These are phyloP conservation scores for Sarocladium kiliense DNA, from an alignment of 2,329 filamentous ascomycete genomes.

Conservation along the genomic window DNA sequence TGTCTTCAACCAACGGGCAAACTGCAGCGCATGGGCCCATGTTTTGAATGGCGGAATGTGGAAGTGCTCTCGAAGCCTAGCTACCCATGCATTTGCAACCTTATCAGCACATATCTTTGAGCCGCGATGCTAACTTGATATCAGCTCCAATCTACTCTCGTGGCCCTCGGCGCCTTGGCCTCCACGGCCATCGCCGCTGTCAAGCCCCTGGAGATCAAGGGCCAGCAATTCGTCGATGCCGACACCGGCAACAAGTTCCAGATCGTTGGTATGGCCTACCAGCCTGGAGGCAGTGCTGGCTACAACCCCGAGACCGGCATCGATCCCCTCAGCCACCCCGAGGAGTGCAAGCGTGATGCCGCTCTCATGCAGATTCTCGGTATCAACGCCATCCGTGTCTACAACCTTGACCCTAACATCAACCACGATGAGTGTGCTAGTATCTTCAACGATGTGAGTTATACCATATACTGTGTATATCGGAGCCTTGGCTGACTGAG, in stretches of 20 bases:
- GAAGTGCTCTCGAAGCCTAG: too few species aligned
- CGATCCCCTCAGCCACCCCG: constrained; percentile 56
- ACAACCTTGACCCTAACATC: constrained; percentile 60
- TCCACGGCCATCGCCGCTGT: constrained; percentile 50
- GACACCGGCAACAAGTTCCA: constrained; percentile 56
- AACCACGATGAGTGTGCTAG: constrained; percentile 64
- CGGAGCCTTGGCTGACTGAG: neutral
- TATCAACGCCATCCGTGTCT: constrained; percentile 64
- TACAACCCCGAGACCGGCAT: constrained; percentile 49
- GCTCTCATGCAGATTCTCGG: constrained; percentile 61
- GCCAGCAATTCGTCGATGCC: constrained; percentile 56
- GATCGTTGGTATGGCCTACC: constrained; percentile 64
- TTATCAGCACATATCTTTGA: too few species aligned
- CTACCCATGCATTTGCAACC: too few species aligned
- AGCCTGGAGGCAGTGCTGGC: constrained; percentile 60
- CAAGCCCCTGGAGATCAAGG: constrained; percentile 49
- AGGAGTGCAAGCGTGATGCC: constrained; percentile 58
- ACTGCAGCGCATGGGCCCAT: too few species aligned
- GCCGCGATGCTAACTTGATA: constrained; percentile 16
- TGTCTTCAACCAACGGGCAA: too few species aligned
- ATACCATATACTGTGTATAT: neutral
- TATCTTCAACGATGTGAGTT: constrained; percentile 56
- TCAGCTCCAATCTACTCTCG: constrained; percentile 38
- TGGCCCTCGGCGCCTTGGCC: constrained; percentile 38
- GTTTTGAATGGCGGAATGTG: too few species aligned